These are phyloP conservation scores for Colletotrichum sp. DNA, from an alignment of 2,329 filamentous ascomycete species.

Conservation along the genomic window DNA sequence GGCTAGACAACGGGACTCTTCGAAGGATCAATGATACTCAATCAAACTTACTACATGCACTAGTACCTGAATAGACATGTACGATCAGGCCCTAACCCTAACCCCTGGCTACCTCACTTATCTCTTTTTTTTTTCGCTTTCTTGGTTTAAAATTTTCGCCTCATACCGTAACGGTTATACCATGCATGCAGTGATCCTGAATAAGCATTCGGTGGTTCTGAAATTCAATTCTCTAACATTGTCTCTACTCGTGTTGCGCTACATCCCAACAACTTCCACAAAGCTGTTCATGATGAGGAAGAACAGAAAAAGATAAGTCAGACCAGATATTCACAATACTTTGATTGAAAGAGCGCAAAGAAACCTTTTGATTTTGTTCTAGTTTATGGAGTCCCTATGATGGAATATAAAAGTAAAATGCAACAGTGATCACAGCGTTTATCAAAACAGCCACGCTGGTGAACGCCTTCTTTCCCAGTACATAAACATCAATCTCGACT, in stretches of 20 bases:
- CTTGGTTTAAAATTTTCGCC: background rate
- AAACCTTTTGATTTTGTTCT: background rate
- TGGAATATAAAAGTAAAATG: background rate
- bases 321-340: background rate
- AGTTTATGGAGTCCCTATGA: background rate
- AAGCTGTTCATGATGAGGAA: background rate
- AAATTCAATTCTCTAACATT: background rate
- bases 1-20: background rate
- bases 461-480: background rate
- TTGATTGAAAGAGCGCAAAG: background rate
- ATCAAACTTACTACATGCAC: background rate
- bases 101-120: background rate
- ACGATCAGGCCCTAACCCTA: background rate
- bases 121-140: background rate
- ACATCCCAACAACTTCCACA: background rate
- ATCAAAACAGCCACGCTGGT: background rate
- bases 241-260: background rate
- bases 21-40: background rate
- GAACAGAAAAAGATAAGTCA: too few relatives aligned
- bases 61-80: background rate
- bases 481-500: conserved; percentile 20
- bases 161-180: background rate
- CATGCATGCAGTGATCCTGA: background rate
- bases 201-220: background rate
- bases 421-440: background rate